Percentiles rank a stretch among this genome's conserved stretches.
Evolutionary conservation across 2,329 filamentous ascomycete species (phyloP).

Genomic region (Apiospora rasikravindrae): DNA sequence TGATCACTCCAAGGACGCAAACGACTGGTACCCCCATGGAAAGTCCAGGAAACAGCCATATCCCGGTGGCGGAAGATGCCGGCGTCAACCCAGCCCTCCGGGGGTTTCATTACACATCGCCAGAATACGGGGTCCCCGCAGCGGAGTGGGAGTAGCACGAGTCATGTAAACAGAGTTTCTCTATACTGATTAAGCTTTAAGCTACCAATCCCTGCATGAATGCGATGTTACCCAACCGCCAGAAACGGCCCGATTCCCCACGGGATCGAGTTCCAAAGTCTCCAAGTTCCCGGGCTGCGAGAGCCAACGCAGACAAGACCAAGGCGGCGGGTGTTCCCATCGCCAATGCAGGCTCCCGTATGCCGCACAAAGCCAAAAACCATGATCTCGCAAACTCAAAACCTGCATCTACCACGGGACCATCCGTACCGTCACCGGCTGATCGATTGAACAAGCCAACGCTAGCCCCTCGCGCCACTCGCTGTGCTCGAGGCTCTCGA

Average conservation of each 20-base stretch:
- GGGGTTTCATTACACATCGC: background rate
- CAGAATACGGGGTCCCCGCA: background rate
- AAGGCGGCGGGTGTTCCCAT: background rate
- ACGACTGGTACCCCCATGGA: background rate
- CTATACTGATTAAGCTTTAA: background rate
- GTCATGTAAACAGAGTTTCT: background rate
- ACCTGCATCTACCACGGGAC: background rate
- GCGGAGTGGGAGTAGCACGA: background rate
- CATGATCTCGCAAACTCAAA: background rate
- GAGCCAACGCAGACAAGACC: background rate
- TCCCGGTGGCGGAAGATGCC: background rate
- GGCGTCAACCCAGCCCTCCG: background rate
- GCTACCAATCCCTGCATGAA: background rate
- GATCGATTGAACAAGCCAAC: constrained; percentile 17
- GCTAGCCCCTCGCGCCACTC: constrained; percentile 18
- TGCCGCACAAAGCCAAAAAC: background rate
- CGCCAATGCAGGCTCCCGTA: background rate
- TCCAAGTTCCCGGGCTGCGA: background rate
- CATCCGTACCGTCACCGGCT: constrained; percentile 18
- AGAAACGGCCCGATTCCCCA: background rate
- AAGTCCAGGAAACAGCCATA: too few species aligned
- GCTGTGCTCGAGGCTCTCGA: constrained; percentile 17
- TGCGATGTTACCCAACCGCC: background rate
- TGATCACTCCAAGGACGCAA: background rate
- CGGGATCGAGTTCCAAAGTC: background rate